Evolutionary conservation across 106 monocot species (phyloP), one percentile per base, ranked within the genome.

Genomic region (Dendrobium catenatum): DNA sequence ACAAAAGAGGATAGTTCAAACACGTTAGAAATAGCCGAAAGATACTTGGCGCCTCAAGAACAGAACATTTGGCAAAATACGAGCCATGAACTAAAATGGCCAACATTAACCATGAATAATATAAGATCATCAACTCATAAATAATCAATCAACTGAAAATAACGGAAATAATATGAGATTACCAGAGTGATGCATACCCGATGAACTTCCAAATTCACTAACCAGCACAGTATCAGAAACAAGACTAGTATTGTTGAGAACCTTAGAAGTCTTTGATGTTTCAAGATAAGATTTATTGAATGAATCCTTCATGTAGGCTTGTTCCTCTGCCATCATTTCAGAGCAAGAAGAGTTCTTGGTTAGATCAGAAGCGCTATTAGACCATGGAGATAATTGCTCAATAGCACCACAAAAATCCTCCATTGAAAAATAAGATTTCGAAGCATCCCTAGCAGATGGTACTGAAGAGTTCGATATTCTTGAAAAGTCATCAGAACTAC

Each of bases 141-240:
- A 20, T 13, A 4, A 61, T 61, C 61, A 61, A 0, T 41, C 20
- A 55, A n/a, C 31, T 5, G 31, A 73, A 18, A 55, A 41, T 9
- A 20, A 55, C 24, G 0, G 48, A 76, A 13, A 42, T 48, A 75
- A 19, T 27, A 7, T 49, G 8, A 27, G 13, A 18, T 79, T 24
- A 86, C 86, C 82, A 80, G 86, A 76, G 24, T 68, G 43, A 79
- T 55, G 80, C 68, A 82, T 54, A 24, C 18, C 81, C 42, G 17
- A 27, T 26, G 16, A 46, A 79, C 42, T 46, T 73, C 49, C 8
- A 18, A 51, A 78, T 17, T 77, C 31, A 55, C 33, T 11, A 5
- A 40, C 55, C 72, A 33, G 26, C 5, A 46, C 54, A 16, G 31
- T 40, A 26, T 37, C 17, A 43, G 70, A 56, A 77, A 46, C 40